Base-by-base conservation (phyloP, 352 stramenopile species). In the Albugo candida region DNA sequence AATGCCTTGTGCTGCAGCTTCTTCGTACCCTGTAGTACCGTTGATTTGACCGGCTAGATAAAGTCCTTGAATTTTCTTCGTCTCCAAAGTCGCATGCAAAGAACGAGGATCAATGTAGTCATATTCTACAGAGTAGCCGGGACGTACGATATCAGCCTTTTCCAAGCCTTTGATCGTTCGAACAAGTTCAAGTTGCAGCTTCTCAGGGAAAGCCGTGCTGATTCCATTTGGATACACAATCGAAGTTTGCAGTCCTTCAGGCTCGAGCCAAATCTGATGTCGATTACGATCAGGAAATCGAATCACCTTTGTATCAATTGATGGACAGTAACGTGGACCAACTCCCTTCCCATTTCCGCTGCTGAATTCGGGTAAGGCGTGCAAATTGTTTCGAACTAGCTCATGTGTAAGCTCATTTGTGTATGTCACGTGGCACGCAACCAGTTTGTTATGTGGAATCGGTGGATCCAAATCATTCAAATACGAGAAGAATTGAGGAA, bases 81-180 rank as follows among this genome's bases (percentile, higher is more conserved):
- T 96, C 69, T 98, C 92, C 11, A 98, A 67, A 17, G 89, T 97
- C 41, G 95, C 71, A 24, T 84, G 79, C 10, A 98, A 65, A 18
- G 80, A 89, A 50, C 86, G 78, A 11, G 94, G 93, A 54, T 98
- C 94, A 37, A 99, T 72, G 60, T 93, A 98, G 71, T 99, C 94
- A 58, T 99, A 99, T 67, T 99, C 95, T n/a, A 99, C 95, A n/a
- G 97, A 93, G 59, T 99, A 99, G 18, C 92, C 95, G 18, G 92
- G 83, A 10, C 89, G 78, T 16, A 98, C 61, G 52, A 99, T 95
- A 44, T 97, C 77, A 35, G 94, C 89, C 17, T 95, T 71, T 63
- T 97, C 91, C 3, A 99, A 65, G 14, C 95, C 95, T 52, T 86
- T 64, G 64, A 99, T 98, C 4, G 68, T 95, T 11, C 81, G 74